These are phyloP conservation scores for Moesziomyces parantarcticus DNA, from an alignment of 1,284 basidiomycete genomes.

Conservation along the genomic window DNA sequence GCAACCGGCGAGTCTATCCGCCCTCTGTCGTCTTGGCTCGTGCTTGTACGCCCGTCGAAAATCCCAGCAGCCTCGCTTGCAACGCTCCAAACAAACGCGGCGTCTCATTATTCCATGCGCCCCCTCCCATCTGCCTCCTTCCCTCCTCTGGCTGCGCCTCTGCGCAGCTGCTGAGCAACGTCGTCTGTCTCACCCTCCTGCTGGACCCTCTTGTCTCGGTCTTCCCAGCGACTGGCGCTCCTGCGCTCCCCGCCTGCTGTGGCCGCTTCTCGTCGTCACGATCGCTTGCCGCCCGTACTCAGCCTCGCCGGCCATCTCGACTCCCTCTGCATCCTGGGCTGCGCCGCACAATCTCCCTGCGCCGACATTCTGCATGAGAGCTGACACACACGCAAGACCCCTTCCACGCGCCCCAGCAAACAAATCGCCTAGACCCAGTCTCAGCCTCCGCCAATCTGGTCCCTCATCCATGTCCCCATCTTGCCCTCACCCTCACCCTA, in stretches of 20 bases:
- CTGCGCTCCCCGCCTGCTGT: not conserved
- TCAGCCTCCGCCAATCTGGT: not conserved
- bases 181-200: not conserved
- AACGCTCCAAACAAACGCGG: conserved; percentile 36
- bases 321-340: too few species aligned
- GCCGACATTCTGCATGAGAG: not conserved
- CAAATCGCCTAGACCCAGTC: conserved; percentile 8
- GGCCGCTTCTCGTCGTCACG: too few species aligned
- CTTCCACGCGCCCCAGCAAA: conserved; percentile 1
- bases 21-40: not conserved
- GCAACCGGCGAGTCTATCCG: not conserved
- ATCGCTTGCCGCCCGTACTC: too few species aligned
- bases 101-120: conserved; percentile 36
- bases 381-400: conserved; percentile 1
- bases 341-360: too few species aligned
- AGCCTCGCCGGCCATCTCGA: too few species aligned
- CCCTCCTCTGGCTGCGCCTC: conserved; percentile 8
- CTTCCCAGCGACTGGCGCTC: not conserved
- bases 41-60: not conserved
- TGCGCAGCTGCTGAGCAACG: conserved; percentile 4
- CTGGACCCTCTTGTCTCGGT: conserved; percentile 1
- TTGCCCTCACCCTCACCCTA: not conserved
- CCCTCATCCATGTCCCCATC: not conserved
- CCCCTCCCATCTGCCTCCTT: not conserved
- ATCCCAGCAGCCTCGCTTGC: conserved; percentile 5